Evolutionary conservation across 2,329 filamentous ascomycete species (phyloP), one percentile per base, ranked within the genome.

Genomic region (Paradendryphiella salina): DNA sequence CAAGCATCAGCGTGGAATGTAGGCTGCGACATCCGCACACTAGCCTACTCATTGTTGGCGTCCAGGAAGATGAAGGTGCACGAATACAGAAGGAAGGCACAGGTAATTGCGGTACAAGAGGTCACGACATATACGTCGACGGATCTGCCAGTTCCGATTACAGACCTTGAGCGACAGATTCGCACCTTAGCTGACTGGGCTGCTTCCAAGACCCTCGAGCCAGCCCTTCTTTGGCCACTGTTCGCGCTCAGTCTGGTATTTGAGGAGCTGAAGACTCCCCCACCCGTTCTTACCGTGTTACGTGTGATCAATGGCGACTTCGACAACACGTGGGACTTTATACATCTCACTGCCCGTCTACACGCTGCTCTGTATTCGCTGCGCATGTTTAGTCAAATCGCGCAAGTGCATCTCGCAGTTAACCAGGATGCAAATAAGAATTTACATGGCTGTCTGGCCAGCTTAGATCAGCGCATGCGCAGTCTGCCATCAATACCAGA

Each of bases 361-460:
- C 74, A 79, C 41, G 75, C 76, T 5, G 65, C 66, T 1, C 62
- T 76, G 5, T 79, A 79, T 51, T 77, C 76, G 0, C 38, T 78
- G 0, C 66, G 76, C 2, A 71, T 78, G 46, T 60, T 78, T 11
- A 65, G 65, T 18, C 76, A 78, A 45, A 60, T 75, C 8, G 46
- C 72, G 9, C 36, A 46, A 1, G 58, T 71, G 7, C 60, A 64
- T 48, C 46, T 69, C 0, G 42, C 50, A 10, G 15, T 60, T 1
- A 38, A 56, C 14, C 20, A 39, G 10, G 23, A 40, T 1, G 35
- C 21, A 13, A 29, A 49, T 3, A 3, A 32, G 1, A 35, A 44
- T 11, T 35, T 64, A 5, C 26, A 40, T n/a, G 15, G n/a, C 3
- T 15, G 2, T 2, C 13, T 56, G 0, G 28, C 15, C 8, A 58